Base-by-base conservation (phyloP, 257 asterid genomes). In the Forsythia suspensa region DNA sequence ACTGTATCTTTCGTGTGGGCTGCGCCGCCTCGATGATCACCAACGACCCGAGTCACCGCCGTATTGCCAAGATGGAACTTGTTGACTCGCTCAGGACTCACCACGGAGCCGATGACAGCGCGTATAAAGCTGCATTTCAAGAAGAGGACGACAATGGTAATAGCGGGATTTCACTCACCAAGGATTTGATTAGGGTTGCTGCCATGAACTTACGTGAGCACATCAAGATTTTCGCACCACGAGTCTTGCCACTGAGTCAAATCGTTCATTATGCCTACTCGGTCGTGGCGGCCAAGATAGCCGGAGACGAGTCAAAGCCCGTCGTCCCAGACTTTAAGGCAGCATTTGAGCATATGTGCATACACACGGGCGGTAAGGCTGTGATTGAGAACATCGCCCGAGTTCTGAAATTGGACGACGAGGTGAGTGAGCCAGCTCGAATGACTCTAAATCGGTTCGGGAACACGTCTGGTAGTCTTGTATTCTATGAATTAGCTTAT, bases 401-500 rank as follows among this genome's bases (percentile, higher is more conserved):
- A 71, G 92, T 88, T 3, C 5, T 92, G 67, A 78, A 40, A 24
- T 80, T 89, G 10, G 59, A 79, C 0, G 85, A 86, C 0, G 80
- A 83, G 2, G 85, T 84, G 10, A 89, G 87, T 0, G 95, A 90
- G 85, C 91, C 95, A 7, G 96, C 96, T 74, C 73, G 89, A 16
- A 92, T 91, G 96, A 85, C 78, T 55, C 68, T 91, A 69, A 72
- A 88, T 65, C 82, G 97, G 52, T 92, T 92, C 57, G 97, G 97
- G 0, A 92, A 91, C 88, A 88, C 93, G 52, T 92, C 93, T 5
- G 78, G 92, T 1, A 91, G 96, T 63, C 90, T 87, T 10, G 92
- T 87, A 38, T 87, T 91, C 15, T 92, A 92, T 69, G 97, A 91
- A 73, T 71, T 89, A 82, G 93, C 93, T 72, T 92, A 92, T 83